Evolutionary conservation across 1,139 yeast species (phyloP).

Genomic region (Zygosaccharomyces sapae): DNA sequence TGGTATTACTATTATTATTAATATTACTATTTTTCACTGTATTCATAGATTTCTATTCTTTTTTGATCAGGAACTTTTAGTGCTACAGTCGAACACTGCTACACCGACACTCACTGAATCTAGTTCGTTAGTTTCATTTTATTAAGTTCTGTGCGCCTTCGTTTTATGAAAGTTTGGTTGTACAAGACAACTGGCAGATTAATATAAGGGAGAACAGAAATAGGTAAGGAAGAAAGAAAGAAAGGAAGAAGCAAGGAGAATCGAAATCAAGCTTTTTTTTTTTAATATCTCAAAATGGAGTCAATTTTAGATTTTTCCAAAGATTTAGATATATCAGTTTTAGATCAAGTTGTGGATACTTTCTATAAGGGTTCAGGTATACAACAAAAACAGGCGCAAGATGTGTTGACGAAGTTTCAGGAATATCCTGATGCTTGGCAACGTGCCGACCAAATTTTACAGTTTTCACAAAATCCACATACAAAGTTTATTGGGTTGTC

Average conservation of each 20-base stretch:
- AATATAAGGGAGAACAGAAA: not conserved
- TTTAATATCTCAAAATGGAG: slow-evolving; percentile 53
- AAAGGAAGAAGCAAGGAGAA: not conserved
- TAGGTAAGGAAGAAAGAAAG: not conserved
- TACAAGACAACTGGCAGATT: too few species aligned
- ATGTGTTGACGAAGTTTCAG: slow-evolving; percentile 79
- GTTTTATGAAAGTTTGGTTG: slow-evolving; percentile 1
- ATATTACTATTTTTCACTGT: too few species aligned
- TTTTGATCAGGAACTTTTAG: too few species aligned
- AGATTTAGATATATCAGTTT: slow-evolving; percentile 72
- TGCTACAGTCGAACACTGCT: too few species aligned
- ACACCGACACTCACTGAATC: not conserved
- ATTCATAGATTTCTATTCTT: too few species aligned
- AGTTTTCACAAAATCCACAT: slow-evolving; percentile 73
- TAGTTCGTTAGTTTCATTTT: not conserved
- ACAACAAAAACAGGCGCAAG: slow-evolving; percentile 80
- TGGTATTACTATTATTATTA: too few species aligned
- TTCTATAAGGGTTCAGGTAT: slow-evolving; percentile 80
- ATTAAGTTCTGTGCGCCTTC: too few species aligned
- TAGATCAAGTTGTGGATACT: slow-evolving; percentile 84
- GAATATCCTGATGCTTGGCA: slow-evolving; percentile 97
- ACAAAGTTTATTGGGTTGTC: slow-evolving; percentile 89
- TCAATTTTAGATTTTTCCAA: slow-evolving; percentile 78
- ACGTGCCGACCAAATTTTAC: slow-evolving; percentile 83
- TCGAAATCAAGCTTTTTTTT: too few species aligned